Conservation (phyloP, 192 early-diverging fungal genomes). For the Backusella parvicylindrica region DNA sequence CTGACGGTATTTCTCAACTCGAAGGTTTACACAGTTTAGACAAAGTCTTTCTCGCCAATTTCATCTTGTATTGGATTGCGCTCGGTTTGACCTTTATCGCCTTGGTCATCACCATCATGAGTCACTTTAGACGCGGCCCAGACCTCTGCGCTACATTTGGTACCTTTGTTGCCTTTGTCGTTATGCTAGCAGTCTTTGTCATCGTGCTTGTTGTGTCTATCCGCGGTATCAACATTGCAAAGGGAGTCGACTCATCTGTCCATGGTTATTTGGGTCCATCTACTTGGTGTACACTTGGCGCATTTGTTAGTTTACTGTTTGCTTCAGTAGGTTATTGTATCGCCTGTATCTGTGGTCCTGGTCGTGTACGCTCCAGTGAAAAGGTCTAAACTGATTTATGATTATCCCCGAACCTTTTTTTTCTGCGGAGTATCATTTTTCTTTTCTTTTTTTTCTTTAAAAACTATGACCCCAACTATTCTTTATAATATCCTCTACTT, state of each 20-base stretch:
- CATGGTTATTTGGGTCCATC: slow-evolving; percentile 19
- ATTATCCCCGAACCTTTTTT: background rate
- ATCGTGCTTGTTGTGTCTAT: slow-evolving; percentile 26
- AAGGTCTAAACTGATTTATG: slow-evolving; percentile 3
- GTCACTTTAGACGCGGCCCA: slow-evolving; percentile 17
- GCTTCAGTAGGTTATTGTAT: slow-evolving; percentile 26
- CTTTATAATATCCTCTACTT: background rate
- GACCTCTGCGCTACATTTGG: slow-evolving; percentile 26
- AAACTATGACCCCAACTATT: background rate
- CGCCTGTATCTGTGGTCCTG: slow-evolving; percentile 27
- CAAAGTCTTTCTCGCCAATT: slow-evolving; percentile 23
- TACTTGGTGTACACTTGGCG: slow-evolving; percentile 30
- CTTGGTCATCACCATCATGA: slow-evolving; percentile 23
- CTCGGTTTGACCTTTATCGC: slow-evolving; percentile 24
- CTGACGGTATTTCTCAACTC: background rate
- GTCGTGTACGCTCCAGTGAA: slow-evolving; percentile 3
- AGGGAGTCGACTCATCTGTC: background rate
- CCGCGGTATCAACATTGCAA: slow-evolving; percentile 23
- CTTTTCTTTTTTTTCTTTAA: background rate
- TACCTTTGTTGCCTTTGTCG: slow-evolving; percentile 26
- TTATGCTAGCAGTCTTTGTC: slow-evolving; percentile 28
- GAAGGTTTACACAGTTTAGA: background rate
- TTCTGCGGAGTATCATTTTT: background rate
- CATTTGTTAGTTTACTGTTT: slow-evolving; percentile 17
- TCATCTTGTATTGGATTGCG: slow-evolving; percentile 28